Conservation (phyloP, 2,329 filamentous ascomycete genomes). For the Aspergillus puulaauensis region DNA sequence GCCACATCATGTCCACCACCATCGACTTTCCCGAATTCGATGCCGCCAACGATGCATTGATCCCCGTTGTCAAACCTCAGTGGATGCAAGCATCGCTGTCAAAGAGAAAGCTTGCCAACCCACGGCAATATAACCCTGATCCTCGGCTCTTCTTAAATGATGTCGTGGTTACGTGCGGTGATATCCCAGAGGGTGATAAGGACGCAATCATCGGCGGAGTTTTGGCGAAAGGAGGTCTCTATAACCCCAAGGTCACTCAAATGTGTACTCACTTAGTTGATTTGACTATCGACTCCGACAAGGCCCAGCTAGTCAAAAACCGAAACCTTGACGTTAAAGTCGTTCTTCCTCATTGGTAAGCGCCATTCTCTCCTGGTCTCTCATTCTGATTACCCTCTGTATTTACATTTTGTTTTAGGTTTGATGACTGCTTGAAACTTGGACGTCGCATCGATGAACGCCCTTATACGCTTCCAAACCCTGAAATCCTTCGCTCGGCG, state of each 20-base stretch:
- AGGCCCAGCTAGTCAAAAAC: conserved; percentile 55
- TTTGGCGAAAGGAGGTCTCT: conserved; percentile 82
- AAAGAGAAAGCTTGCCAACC: conserved; percentile 70
- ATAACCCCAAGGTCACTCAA: conserved; percentile 68
- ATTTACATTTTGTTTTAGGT: conserved; percentile 56
- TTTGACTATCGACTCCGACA: conserved; percentile 70
- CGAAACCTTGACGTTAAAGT: conserved; percentile 75
- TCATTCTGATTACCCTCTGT: conserved; percentile 2
- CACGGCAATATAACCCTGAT: conserved; percentile 85
- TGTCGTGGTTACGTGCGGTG: conserved; percentile 77
- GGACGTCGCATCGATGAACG: conserved; percentile 86
- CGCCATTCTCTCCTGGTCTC: background rate
- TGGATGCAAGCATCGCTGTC: conserved; percentile 75
- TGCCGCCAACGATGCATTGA: conserved; percentile 70
- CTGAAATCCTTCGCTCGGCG: conserved; percentile 70
- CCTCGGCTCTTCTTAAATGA: conserved; percentile 86
- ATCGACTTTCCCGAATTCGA: conserved; percentile 90
- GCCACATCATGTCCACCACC: conserved; percentile 70
- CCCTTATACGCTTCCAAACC: conserved; percentile 82
- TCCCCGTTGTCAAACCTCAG: conserved; percentile 76
- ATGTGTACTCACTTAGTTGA: conserved; percentile 88
- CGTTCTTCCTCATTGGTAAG: conserved; percentile 86
- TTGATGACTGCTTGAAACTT: conserved; percentile 92
- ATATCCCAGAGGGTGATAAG: conserved; percentile 81
- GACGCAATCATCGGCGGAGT: conserved; percentile 90